phyloP scores from a whole-genome alignment of 73 alveolate genomes.

The Paraurostyla sp. region DNA sequence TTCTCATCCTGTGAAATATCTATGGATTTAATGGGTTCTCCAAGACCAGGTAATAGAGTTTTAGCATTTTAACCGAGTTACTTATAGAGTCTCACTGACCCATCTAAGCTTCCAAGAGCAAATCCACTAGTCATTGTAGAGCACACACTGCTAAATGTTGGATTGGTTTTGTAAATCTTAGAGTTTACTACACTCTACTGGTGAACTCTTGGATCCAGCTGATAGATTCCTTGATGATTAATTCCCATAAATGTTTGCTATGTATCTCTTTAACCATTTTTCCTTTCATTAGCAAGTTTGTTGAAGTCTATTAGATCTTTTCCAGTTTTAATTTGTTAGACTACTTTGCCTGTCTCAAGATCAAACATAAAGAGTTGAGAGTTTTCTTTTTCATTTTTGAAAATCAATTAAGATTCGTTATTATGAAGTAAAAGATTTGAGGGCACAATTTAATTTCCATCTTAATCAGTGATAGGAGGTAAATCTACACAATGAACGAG shows the following conservation, averaged over 20 bases:
- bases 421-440: constrained; percentile 54
- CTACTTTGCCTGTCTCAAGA: constrained; percentile 65
- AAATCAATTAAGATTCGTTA: constrained; percentile 50
- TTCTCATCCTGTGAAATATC: constrained; percentile 56
- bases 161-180: constrained; percentile 51
- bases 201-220: constrained; percentile 64
- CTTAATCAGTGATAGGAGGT: constrained; percentile 36
- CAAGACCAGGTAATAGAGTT: constrained; percentile 76
- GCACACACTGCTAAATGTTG: constrained; percentile 33
- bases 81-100: constrained; percentile 72
- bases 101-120: constrained; percentile 68
- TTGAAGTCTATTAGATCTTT: constrained; percentile 25
- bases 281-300: constrained; percentile 26
- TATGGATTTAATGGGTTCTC: constrained; percentile 57
- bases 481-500: constrained; percentile 14
- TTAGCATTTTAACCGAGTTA: constrained; percentile 71
- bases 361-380: constrained; percentile 50
- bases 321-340: constrained; percentile 49
- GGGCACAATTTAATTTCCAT: constrained; percentile 44
- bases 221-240: constrained; percentile 42
- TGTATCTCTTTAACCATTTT: constrained; percentile 53
- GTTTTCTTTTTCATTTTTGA: constrained; percentile 36
- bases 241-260: constrained; percentile 18
- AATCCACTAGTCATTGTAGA: constrained; percentile 52
- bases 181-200: constrained; percentile 31